Evolutionary conservation across 129 eudicot genomes (phyloP).

Genomic region (Tagetes erecta): DNA sequence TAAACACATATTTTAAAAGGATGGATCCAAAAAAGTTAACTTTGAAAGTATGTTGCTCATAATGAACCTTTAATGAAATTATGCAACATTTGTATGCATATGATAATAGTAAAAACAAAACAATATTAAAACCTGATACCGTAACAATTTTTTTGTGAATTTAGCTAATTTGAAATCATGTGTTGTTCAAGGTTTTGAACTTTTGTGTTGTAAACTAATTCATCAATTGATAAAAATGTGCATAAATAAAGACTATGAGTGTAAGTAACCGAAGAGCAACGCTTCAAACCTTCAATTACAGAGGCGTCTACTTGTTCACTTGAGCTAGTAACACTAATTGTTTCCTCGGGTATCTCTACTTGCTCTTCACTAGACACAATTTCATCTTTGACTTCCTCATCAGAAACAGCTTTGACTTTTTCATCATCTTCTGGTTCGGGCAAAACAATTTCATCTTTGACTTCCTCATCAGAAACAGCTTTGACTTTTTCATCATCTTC

Average conservation of each 20-base stretch:
- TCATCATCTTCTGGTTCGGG: not conserved
- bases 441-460: not conserved
- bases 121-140: too few species aligned
- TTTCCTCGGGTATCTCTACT: constrained; percentile 21
- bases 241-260: not conserved
- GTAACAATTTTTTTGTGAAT: not conserved
- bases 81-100: too few species aligned
- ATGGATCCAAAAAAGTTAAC: too few species aligned
- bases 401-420: not conserved
- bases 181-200: not conserved
- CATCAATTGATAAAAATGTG: not conserved
- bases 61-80: too few species aligned
- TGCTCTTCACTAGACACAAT: constrained; percentile 20
- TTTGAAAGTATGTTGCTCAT: too few species aligned
- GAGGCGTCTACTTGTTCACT: constrained; percentile 33
- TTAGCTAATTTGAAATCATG: not conserved
- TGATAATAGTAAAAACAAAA: too few species aligned
- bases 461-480: not conserved
- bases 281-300: constrained; percentile 33
- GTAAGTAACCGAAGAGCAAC: not conserved
- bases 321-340: constrained; percentile 27
- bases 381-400: constrained; percentile 10
- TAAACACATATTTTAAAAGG: too few species aligned
- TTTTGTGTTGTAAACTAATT: not conserved
- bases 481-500: not conserved